Base-by-base conservation (phyloP, 495 filamentous ascomycete species). In the Penicillium ochrochloron region DNA sequence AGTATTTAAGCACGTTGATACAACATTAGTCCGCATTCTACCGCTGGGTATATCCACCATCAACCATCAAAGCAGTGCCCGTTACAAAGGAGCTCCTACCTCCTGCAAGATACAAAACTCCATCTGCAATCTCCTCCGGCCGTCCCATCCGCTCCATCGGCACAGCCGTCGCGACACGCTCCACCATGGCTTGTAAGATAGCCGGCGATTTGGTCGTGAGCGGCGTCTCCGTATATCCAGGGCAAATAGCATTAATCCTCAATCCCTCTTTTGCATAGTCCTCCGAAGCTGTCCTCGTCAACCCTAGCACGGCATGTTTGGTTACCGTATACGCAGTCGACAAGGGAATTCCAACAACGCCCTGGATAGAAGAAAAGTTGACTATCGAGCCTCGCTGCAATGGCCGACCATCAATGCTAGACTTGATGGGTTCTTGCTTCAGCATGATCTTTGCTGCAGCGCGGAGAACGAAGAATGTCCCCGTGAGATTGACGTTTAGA, bases 201-300 rank as follows among this genome's bases (percentile, higher is more conserved):
- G 73, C 53, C 19, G 76, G 69, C 9, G 66, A 70, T 17, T 69
- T 62, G 11, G 75, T 68, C 2, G 79, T 63, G 65, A 84, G 69
- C 10, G 79, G 63, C 65, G 80, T 78, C 37, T 77, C 77, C 15
- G 78, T 82, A 39, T 77, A 76, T 27, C 79, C 79, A 2, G 79
- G 79, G 58, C 79, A 82, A 33, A 81, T 75, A 29, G 78, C 80
- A 62, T 82, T 82, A 53, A 82, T 72, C 7, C 80, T 65, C 54
- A 82, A 70, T 17, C 73, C 70, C n/a, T 81, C 66, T 12, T 69
- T 75, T 0, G 77, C 75, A 72, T 81, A 79, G 56, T 81, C 79
- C 42, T 80, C 79, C 15, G 79, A 79, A 23, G 80, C 78, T 34
- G 74, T 71, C 37, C 59, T 59, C 11, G 75, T 78, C 66, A 79